Evolutionary conservation across 345 rosid genomes (phyloP).

Genomic region (Physaria fendleri): DNA sequence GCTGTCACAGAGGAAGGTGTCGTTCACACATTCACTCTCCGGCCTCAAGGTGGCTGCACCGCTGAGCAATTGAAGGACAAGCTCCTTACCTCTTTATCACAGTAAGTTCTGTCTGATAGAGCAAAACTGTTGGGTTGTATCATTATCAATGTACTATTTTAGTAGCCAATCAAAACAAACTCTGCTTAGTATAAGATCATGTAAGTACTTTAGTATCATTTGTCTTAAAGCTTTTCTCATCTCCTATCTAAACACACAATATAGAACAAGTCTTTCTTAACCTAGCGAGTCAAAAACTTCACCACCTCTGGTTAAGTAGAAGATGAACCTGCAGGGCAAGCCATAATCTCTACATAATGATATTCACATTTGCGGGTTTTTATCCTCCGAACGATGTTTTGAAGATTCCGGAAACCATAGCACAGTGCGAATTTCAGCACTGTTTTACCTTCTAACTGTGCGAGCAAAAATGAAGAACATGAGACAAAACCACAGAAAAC

Average conservation of each 20-base stretch:
- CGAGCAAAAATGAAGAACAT: conserved; percentile 8
- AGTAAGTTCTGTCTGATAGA: conserved; percentile 26
- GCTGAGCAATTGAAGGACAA: conserved; percentile 84
- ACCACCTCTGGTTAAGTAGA: background rate
- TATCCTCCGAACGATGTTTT: conserved; percentile 77
- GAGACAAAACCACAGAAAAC: background rate
- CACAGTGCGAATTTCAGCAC: conserved; percentile 76
- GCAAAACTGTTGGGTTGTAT: background rate
- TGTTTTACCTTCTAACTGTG: conserved; percentile 68
- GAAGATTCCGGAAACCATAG: conserved; percentile 92
- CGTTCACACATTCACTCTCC: conserved; percentile 66
- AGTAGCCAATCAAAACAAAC: background rate
- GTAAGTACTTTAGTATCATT: background rate
- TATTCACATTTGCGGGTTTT: conserved; percentile 74
- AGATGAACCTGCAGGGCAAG: conserved; percentile 81
- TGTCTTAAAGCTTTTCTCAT: conserved; percentile 5
- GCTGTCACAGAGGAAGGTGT: conserved; percentile 56
- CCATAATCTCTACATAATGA: conserved; percentile 97
- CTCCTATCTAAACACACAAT: background rate
- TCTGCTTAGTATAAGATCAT: background rate
- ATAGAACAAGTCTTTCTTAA: background rate
- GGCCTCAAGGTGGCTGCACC: conserved; percentile 50
- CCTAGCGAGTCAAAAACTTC: conserved; percentile 2
- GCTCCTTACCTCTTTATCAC: conserved; percentile 52
- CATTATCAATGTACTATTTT: conserved; percentile 1